Conservation (phyloP, 768 basidiomycete species). For the Russula abietina region DNA sequence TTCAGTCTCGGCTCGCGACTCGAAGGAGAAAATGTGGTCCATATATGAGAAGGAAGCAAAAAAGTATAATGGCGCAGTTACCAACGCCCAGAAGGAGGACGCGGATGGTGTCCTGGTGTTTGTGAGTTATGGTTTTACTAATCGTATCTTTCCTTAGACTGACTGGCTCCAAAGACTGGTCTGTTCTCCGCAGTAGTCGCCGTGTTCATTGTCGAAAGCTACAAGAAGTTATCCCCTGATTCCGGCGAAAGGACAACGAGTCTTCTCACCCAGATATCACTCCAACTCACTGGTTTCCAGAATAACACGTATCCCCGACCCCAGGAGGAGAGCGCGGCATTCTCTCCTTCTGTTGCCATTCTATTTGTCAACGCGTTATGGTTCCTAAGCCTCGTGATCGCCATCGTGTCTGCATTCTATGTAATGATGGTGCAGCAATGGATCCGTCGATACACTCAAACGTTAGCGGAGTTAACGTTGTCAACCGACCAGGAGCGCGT, state of each 20-base stretch:
- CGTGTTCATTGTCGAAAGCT: constrained; percentile 24
- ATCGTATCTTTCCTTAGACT: neutral
- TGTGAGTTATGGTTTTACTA: constrained; percentile 1
- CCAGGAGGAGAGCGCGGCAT: neutral
- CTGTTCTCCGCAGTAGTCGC: constrained; percentile 26
- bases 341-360: neutral
- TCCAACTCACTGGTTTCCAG: constrained; percentile 5
- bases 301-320: neutral
- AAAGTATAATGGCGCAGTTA: neutral
- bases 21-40: constrained; percentile 12
- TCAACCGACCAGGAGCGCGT: neutral
- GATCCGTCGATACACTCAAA: constrained; percentile 15
- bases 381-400: constrained; percentile 13
- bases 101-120: constrained; percentile 18
- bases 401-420: constrained; percentile 12
- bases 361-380: constrained; percentile 18
- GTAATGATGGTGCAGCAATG: constrained; percentile 19
- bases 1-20: too few species aligned
- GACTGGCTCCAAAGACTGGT: constrained; percentile 22
- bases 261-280: constrained; percentile 15
- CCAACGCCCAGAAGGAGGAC: constrained; percentile 8
- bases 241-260: neutral
- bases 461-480: neutral
- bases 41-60: constrained; percentile 4
- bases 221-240: constrained; percentile 21